Percentiles rank a stretch among this genome's conserved stretches.
phyloP scores from a whole-genome alignment of 1,139 yeast genomes.

The Suzukiozyma palmioleophila region DNA sequence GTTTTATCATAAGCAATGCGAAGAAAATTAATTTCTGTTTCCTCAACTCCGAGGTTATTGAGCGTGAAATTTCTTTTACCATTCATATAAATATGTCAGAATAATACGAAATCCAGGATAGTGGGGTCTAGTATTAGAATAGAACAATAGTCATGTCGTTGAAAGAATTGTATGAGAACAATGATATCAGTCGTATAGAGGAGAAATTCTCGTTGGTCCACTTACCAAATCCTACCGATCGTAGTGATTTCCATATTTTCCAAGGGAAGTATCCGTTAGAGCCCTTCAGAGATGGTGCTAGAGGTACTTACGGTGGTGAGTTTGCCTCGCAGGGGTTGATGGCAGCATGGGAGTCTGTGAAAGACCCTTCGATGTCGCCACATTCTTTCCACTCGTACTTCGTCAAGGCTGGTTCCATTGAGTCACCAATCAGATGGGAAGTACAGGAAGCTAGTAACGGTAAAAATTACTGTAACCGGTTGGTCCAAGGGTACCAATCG shows the following conservation, averaged over 20 bases:
- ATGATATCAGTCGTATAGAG: slow-evolving; percentile 18
- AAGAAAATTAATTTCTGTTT: no score
- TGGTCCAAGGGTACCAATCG: slow-evolving; percentile 32
- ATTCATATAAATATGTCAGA: no score
- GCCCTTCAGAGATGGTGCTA: slow-evolving; percentile 23
- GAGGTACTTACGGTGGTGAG: slow-evolving; percentile 44
- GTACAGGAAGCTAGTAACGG: slow-evolving; percentile 30
- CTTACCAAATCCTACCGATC: slow-evolving; percentile 4
- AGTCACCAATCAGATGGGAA: slow-evolving; percentile 32
- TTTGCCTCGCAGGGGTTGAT: slow-evolving; percentile 28
- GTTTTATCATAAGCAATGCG: no score
- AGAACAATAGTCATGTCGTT: background rate
- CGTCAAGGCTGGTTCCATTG: slow-evolving; percentile 32
- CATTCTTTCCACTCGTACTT: slow-evolving; percentile 41
- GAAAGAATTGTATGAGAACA: slow-evolving; percentile 15
- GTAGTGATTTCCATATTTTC: slow-evolving; percentile 7
- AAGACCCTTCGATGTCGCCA: slow-evolving; percentile 23
- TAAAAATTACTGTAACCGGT: slow-evolving; percentile 31
- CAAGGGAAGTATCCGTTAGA: slow-evolving; percentile 36
- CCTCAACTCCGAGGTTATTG: no score
- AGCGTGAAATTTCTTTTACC: no score
- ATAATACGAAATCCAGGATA: no score
- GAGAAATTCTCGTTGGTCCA: slow-evolving; percentile 17
- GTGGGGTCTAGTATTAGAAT: no score
- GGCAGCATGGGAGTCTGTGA: slow-evolving; percentile 37